Conservation (phyloP, 73 alveolate species). For the Paramecium octaurelia region DNA sequence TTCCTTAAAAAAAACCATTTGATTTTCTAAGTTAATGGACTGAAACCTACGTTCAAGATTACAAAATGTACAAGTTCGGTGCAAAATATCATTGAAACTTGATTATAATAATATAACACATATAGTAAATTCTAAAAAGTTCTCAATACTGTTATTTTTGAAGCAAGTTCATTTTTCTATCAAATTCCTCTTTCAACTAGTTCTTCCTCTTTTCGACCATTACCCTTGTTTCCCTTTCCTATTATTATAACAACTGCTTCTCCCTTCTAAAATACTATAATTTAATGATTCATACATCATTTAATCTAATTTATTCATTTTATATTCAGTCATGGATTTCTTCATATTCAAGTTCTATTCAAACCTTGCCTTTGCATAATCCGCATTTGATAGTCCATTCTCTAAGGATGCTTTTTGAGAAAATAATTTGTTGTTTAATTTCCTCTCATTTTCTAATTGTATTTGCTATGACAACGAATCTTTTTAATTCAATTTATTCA, state of each 20-base stretch:
- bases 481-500: not conserved
- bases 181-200: not conserved
- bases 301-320: conserved; percentile 9
- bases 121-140: not conserved
- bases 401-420: not conserved
- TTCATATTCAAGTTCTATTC: not conserved
- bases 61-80: not conserved
- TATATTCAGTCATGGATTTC: not conserved
- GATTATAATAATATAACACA: not conserved
- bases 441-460: not conserved
- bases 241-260: not conserved
- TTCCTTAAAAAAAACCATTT: not conserved
- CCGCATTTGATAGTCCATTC: not conserved
- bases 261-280: not conserved
- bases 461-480: not conserved
- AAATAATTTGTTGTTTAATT: not conserved
- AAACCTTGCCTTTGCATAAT: not conserved
- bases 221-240: not conserved
- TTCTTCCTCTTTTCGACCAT: not conserved
- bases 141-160: not conserved
- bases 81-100: not conserved
- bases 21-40: conserved; percentile 20
- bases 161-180: not conserved
- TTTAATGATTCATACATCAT: not conserved
- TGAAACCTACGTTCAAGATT: not conserved